These are phyloP conservation scores for Alternaria consortialis DNA, from an alignment of 2,329 filamentous ascomycete genomes.

Conservation along the genomic window DNA sequence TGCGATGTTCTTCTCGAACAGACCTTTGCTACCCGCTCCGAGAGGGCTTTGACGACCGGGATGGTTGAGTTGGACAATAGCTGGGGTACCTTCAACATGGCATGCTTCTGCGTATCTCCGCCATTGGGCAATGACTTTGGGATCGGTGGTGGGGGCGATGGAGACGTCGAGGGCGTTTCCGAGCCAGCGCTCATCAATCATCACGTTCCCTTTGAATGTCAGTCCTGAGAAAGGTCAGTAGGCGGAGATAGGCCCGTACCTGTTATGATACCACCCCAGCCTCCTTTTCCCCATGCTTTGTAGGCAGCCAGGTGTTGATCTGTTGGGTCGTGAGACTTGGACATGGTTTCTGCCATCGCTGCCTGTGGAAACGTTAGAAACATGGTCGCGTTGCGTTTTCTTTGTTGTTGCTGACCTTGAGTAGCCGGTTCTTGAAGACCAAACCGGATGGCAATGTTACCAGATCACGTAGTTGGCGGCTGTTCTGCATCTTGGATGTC, in stretches of 20 bases:
- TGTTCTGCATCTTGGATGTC: constrained; percentile 1
- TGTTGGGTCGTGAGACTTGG: constrained; percentile 22
- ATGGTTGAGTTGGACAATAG: constrained; percentile 68
- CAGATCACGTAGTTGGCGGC: constrained; percentile 14
- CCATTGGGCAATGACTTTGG: constrained; percentile 59
- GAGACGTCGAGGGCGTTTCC: constrained; percentile 20
- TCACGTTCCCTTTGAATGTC: constrained; percentile 13
- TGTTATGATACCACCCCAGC: constrained; percentile 61
- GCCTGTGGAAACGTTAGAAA: constrained; percentile 46
- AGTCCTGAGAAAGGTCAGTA: not conserved
- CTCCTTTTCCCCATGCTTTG: constrained; percentile 60
- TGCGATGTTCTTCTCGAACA: constrained; percentile 31
- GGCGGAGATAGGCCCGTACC: constrained; percentile 12
- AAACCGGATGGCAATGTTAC: constrained; percentile 39
- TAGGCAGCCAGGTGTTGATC: constrained; percentile 58
- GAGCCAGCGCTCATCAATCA: not conserved
- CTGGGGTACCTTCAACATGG: constrained; percentile 65
- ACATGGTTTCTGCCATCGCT: constrained; percentile 40
- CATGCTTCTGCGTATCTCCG: constrained; percentile 51
- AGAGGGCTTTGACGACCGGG: constrained; percentile 64
- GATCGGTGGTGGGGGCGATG: constrained; percentile 59
- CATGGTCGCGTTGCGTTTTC: constrained; percentile 53
- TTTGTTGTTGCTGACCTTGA: constrained; percentile 58
- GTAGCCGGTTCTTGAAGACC: constrained; percentile 48
- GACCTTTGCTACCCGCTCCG: constrained; percentile 56